A percentile compares a stretch with the other conserved stretches of the same genome.
Evolutionary conservation across 2,329 filamentous ascomycete species (phyloP).

Genomic region (Ceratocystis colombiana): DNA sequence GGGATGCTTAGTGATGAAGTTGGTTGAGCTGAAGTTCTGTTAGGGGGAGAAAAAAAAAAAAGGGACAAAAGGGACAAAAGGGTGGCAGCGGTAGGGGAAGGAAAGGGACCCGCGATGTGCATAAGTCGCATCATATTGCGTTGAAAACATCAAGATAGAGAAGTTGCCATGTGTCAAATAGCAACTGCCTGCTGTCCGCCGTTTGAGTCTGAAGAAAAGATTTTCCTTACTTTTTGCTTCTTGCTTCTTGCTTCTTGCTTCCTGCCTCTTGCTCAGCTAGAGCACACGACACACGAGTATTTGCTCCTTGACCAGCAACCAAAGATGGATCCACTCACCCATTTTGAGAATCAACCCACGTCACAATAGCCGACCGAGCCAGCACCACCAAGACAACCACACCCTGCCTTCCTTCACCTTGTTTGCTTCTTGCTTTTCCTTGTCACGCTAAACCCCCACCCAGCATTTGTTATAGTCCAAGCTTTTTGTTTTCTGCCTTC

Average conservation of each 20-base stretch:
- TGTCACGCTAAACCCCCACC: neutral
- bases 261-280: neutral
- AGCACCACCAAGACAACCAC: neutral
- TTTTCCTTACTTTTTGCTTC: too few species aligned
- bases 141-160: neutral
- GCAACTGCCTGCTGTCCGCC: neutral
- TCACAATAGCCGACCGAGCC: slow-evolving; percentile 1
- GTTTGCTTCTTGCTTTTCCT: neutral
- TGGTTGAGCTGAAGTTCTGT: neutral
- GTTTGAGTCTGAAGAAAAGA: too few species aligned
- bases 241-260: neutral
- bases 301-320: too few species aligned
- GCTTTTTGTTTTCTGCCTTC: neutral
- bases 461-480: neutral
- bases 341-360: neutral
- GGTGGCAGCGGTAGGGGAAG: neutral
- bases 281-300: too few species aligned
- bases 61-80: neutral
- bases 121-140: too few species aligned
- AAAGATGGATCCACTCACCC: neutral
- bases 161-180: too few species aligned
- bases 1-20: too few species aligned
- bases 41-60: neutral
- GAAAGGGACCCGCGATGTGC: neutral
- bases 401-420: neutral